These are phyloP conservation scores for Trametes elegans DNA, from an alignment of 768 basidiomycete species.

Conservation along the genomic window DNA sequence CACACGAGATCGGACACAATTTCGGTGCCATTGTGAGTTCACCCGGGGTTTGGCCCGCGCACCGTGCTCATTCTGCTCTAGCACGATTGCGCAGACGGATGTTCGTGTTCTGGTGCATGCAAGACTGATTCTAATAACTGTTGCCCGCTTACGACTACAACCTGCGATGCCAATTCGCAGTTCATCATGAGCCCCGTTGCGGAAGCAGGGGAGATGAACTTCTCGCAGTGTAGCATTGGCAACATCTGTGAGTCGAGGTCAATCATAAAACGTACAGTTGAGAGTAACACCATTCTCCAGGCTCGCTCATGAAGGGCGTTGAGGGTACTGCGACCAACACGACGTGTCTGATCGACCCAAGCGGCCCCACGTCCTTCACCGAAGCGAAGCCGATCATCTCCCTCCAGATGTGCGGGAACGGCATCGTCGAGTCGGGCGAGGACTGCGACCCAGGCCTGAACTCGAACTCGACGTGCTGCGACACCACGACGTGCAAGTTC, in stretches of 20 bases:
- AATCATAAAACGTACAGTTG: neutral
- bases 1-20: conserved; percentile 85
- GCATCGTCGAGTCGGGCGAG: conserved; percentile 79
- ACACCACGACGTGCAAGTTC: conserved; percentile 75
- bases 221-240: conserved; percentile 79
- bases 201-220: conserved; percentile 57
- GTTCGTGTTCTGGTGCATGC: conserved; percentile 42
- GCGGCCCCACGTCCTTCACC: conserved; percentile 25
- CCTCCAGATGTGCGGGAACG: conserved; percentile 78
- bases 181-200: conserved; percentile 89
- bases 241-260: conserved; percentile 66
- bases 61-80: conserved; percentile 22
- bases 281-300: conserved; percentile 31
- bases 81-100: conserved; percentile 69
- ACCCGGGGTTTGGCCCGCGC: neutral
- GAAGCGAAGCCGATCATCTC: conserved; percentile 45
- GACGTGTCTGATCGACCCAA: conserved; percentile 67
- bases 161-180: conserved; percentile 62
- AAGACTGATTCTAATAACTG: conserved; percentile 39
- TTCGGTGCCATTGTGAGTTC: conserved; percentile 80
- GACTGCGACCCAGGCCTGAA: conserved; percentile 82
- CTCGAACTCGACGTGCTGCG: conserved; percentile 65
- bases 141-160: conserved; percentile 61
- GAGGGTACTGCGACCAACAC: conserved; percentile 49
- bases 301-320: conserved; percentile 59